Evolutionary conservation across 768 basidiomycete species (phyloP).

Genomic region (Lentinula lateritia): DNA sequence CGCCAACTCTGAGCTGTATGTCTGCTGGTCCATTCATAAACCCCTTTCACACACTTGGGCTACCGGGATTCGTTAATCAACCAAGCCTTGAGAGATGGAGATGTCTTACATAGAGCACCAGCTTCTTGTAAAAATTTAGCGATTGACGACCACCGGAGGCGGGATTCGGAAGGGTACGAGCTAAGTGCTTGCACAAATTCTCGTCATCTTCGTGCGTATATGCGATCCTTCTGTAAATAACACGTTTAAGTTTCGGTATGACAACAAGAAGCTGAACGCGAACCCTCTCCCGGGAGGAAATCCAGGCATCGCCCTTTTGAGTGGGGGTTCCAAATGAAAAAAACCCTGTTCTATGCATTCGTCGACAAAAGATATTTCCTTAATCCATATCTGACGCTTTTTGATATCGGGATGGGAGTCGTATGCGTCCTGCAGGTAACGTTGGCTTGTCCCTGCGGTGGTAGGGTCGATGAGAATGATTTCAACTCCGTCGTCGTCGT

Average conservation of each 20-base stretch:
- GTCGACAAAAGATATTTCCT: background rate
- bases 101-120: slow-evolving; percentile 22
- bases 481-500: background rate
- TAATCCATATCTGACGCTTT: background rate
- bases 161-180: slow-evolving; percentile 27
- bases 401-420: background rate
- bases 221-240: slow-evolving; percentile 11
- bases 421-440: background rate
- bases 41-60: slow-evolving; percentile 11
- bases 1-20: slow-evolving; percentile 46
- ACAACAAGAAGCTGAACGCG: background rate
- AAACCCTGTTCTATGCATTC: background rate
- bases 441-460: background rate
- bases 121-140: slow-evolving; percentile 23
- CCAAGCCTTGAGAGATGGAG: background rate
- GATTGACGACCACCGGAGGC: slow-evolving; percentile 35
- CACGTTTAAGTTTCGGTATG: background rate
- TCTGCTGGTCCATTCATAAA: slow-evolving; percentile 31
- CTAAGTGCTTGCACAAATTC: slow-evolving; percentile 30
- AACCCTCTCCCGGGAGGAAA: background rate
- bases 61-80: slow-evolving; percentile 11
- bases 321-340: background rate
- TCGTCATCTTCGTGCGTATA: slow-evolving; percentile 36
- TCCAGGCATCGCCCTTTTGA: slow-evolving; percentile 1
- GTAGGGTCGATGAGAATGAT: background rate